These are phyloP conservation scores for Evernia prunastri DNA, from an alignment of 495 filamentous ascomycete genomes.

Conservation along the genomic window DNA sequence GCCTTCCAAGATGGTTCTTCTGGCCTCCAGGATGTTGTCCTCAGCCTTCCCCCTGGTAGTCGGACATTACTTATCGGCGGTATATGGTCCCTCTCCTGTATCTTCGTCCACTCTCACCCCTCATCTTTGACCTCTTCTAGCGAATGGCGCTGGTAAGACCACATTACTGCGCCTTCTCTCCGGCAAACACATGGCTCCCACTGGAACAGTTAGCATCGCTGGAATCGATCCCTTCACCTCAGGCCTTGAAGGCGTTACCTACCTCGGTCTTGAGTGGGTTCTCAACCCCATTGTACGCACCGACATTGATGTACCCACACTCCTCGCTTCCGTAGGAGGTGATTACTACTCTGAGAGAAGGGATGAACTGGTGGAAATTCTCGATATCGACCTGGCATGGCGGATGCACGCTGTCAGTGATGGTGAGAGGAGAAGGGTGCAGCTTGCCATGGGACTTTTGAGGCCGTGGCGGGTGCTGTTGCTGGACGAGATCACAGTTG, in stretches of 20 bases:
- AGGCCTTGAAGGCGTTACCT: slow-evolving; percentile 85
- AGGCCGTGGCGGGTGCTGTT: slow-evolving; percentile 88
- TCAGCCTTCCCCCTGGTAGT: slow-evolving; percentile 72
- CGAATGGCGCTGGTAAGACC: slow-evolving; percentile 96
- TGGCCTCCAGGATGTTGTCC: slow-evolving; percentile 62
- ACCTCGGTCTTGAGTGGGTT: slow-evolving; percentile 96
- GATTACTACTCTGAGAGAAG: slow-evolving; percentile 71
- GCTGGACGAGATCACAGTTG: slow-evolving; percentile 96
- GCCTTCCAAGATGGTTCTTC: slow-evolving; percentile 73
- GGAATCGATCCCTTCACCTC: slow-evolving; percentile 88
- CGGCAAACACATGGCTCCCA: slow-evolving; percentile 88
- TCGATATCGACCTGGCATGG: slow-evolving; percentile 90
- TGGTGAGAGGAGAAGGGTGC: slow-evolving; percentile 84
- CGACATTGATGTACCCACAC: slow-evolving; percentile 83
- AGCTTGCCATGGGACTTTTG: slow-evolving; percentile 91
- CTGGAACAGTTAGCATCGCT: slow-evolving; percentile 60
- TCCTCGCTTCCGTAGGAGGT: slow-evolving; percentile 80
- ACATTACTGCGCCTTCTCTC: slow-evolving; percentile 84
- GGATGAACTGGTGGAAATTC: slow-evolving; percentile 77
- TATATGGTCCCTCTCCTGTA: slow-evolving; percentile 31
- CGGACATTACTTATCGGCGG: slow-evolving; percentile 91
- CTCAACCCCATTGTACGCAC: slow-evolving; percentile 94
- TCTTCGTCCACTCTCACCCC: slow-evolving; percentile 9
- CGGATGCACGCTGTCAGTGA: slow-evolving; percentile 92
- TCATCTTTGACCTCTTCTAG: slow-evolving; percentile 33